Conservation (phyloP, 305 asterid species). For the Rubia peregrina region DNA sequence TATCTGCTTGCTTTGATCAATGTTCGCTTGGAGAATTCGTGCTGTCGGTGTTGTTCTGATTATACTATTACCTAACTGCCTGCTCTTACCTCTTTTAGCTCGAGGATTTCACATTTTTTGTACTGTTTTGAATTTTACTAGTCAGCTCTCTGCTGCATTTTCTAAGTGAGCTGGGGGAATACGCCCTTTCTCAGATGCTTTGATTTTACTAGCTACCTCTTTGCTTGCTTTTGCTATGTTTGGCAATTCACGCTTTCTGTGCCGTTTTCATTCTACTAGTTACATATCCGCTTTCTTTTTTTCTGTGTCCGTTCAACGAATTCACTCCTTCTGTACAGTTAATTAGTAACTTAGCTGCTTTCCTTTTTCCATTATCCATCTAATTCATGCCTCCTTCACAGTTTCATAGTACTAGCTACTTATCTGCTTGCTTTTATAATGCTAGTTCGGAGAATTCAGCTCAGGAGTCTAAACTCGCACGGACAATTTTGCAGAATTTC, state of each 20-base stretch:
- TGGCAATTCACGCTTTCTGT: too few species aligned
- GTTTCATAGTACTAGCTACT: too few species aligned
- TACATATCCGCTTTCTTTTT: too few species aligned
- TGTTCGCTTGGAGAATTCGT: background rate
- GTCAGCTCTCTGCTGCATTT: background rate
- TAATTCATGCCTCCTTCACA: background rate
- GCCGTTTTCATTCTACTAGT: too few species aligned
- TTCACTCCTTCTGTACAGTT: too few species aligned
- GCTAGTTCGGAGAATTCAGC: conserved; percentile 40
- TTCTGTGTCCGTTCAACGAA: too few species aligned
- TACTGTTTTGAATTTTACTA: too few species aligned
- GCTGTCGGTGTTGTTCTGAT: background rate
- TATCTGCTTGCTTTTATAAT: conserved; percentile 4
- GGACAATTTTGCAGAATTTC: conserved; percentile 58
- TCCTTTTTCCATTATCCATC: too few species aligned
- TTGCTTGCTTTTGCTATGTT: too few species aligned
- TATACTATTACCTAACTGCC: background rate
- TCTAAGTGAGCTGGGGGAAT: too few species aligned
- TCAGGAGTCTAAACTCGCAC: conserved; percentile 73
- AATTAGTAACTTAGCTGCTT: background rate
- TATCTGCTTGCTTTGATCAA: background rate
- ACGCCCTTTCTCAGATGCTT: too few species aligned
- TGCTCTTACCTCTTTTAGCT: background rate
- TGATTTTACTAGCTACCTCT: too few species aligned
- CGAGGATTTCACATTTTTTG: background rate